Conservation (phyloP, 495 filamentous ascomycete species). For the Aspergillus asperescens region DNA sequence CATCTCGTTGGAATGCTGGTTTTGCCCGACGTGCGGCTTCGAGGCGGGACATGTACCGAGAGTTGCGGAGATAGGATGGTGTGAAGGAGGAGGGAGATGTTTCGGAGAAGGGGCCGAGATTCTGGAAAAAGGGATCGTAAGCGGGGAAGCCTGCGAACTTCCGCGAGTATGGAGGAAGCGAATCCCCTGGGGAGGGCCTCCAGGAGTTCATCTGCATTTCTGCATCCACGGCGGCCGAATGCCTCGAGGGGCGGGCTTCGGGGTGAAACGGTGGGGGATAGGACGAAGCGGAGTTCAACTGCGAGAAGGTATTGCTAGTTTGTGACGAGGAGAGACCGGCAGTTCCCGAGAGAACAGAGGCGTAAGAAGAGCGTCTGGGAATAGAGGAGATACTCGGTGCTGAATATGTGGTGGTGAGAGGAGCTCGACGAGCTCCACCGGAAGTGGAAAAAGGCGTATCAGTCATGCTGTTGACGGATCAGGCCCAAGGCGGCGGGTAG, state of each 20-base stretch:
- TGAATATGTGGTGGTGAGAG: slow-evolving; percentile 34
- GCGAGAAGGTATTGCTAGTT: slow-evolving; percentile 48
- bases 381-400: slow-evolving; percentile 38
- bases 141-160: slow-evolving; percentile 51
- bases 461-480: slow-evolving; percentile 34
- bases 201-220: slow-evolving; percentile 44
- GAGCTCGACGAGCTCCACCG: slow-evolving; percentile 43
- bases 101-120: slow-evolving; percentile 25
- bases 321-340: slow-evolving; percentile 48
- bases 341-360: slow-evolving; percentile 72
- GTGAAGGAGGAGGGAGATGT: slow-evolving; percentile 54
- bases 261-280: slow-evolving; percentile 34
- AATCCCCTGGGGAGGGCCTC: slow-evolving; percentile 32
- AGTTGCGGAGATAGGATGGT: slow-evolving; percentile 74
- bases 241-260: slow-evolving; percentile 34
- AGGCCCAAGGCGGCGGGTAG: slow-evolving; percentile 18
- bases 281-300: slow-evolving; percentile 42
- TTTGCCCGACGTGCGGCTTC: slow-evolving; percentile 63
- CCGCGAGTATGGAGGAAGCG: slow-evolving; percentile 55
- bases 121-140: slow-evolving; percentile 27
- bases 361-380: slow-evolving; percentile 64
- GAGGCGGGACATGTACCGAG: slow-evolving; percentile 70
- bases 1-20: slow-evolving; percentile 46
- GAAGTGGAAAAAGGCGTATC: slow-evolving; percentile 44
- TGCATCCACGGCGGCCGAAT: slow-evolving; percentile 41